phyloP scores from a whole-genome alignment of 2,329 filamentous ascomycete species.

The Exophiala viscosa region DNA sequence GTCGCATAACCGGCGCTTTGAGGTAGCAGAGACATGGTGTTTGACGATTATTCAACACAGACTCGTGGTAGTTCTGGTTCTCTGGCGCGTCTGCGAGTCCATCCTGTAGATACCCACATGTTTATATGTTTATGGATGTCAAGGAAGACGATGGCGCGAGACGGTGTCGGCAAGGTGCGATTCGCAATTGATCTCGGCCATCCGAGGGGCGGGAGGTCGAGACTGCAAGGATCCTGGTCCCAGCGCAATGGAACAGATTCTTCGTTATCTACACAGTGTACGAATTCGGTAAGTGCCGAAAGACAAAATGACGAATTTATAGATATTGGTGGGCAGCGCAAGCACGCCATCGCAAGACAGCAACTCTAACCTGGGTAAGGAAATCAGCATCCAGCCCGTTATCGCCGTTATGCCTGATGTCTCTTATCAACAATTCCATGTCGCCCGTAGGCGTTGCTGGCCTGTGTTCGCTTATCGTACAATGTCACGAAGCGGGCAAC shows the following conservation, averaged over 20 bases:
- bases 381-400: neutral
- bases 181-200: constrained; percentile 9
- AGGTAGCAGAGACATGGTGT: constrained; percentile 7
- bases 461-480: neutral
- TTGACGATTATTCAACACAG: neutral
- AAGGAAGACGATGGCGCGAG: constrained; percentile 4
- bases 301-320: neutral
- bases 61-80: neutral
- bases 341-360: constrained; percentile 1
- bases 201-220: constrained; percentile 1
- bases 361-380: neutral
- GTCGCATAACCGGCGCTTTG: constrained; percentile 11
- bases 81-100: neutral
- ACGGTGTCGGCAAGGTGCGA: neutral
- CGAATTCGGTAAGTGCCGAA: neutral
- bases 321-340: neutral
- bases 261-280: neutral
- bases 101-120: constrained; percentile 6
- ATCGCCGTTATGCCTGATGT: neutral
- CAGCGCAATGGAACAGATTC: neutral
- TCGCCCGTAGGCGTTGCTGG: neutral
- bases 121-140: constrained; percentile 1
- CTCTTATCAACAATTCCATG: neutral
- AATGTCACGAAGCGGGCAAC: neutral
- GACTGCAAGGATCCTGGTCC: neutral